phyloP scores from a whole-genome alignment of 108 stramenopile genomes.

The Conticribra weissflogii region DNA sequence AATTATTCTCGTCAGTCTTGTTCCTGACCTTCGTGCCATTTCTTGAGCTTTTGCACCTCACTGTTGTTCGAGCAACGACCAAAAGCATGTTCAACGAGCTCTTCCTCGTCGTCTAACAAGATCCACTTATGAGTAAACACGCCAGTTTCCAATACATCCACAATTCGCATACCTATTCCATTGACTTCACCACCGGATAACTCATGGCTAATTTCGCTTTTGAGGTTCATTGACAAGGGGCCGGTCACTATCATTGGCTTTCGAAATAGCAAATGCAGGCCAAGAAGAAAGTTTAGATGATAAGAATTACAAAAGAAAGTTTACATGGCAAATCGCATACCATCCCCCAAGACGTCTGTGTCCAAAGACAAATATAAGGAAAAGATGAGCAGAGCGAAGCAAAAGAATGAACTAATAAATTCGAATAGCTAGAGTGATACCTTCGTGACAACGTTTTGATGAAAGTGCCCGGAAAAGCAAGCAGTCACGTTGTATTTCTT shows the following conservation, averaged over 20 bases:
- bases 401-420: too few species aligned
- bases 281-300: too few species aligned
- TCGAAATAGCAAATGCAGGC: too few species aligned
- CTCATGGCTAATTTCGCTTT: conserved; percentile 31
- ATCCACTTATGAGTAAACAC: conserved; percentile 31
- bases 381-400: too few species aligned
- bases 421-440: too few species aligned
- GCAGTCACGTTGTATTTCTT: conserved; percentile 35
- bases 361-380: too few species aligned
- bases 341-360: conserved; percentile 33
- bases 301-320: too few species aligned
- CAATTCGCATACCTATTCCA: conserved; percentile 40
- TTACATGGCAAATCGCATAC: not conserved
- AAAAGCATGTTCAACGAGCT: conserved; percentile 22
- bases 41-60: too few species aligned
- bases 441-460: conserved; percentile 28
- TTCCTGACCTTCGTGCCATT: too few species aligned
- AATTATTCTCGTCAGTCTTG: too few species aligned
- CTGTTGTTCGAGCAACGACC: not conserved
- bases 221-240: conserved; percentile 32
- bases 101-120: conserved; percentile 31
- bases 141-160: conserved; percentile 30
- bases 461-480: conserved; percentile 37
- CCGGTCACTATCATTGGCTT: conserved; percentile 45
- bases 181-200: conserved; percentile 25